Evolutionary conservation across 495 filamentous ascomycete species (phyloP).

Genomic region (Aspergillus ostianus): DNA sequence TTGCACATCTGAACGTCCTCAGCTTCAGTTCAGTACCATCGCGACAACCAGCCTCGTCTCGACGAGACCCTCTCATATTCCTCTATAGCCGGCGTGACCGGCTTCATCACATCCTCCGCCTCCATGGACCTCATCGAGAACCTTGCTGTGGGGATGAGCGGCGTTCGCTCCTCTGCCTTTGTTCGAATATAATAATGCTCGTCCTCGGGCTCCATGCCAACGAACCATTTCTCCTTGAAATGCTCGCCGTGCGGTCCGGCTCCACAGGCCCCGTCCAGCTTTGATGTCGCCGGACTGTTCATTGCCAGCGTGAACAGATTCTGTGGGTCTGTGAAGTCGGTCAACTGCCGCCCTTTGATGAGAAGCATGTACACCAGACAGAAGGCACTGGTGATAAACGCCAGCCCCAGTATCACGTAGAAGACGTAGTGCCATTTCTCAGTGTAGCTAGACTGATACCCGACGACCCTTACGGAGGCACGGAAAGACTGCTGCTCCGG

Average conservation of each 20-base stretch:
- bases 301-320: slow-evolving; percentile 69
- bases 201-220: slow-evolving; percentile 43
- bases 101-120: not conserved
- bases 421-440: slow-evolving; percentile 59
- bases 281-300: slow-evolving; percentile 58
- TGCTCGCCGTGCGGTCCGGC: slow-evolving; percentile 55
- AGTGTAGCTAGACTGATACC: slow-evolving; percentile 61
- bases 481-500: slow-evolving; percentile 53
- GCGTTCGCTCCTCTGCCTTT: slow-evolving; percentile 26
- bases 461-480: slow-evolving; percentile 52
- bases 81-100: not conserved
- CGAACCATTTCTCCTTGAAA: slow-evolving; percentile 58
- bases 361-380: slow-evolving; percentile 56
- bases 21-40: not conserved
- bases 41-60: not conserved
- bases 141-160: not conserved
- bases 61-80: not conserved
- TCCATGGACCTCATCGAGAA: not conserved
- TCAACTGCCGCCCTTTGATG: slow-evolving; percentile 56
- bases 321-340: slow-evolving; percentile 73
- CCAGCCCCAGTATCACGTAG: slow-evolving; percentile 56
- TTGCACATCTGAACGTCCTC: no score
- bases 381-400: slow-evolving; percentile 61
- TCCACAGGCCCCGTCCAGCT: slow-evolving; percentile 63
- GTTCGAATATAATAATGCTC: slow-evolving; percentile 40